Percentiles rank a stretch among this genome's conserved stretches.
Evolutionary conservation across 495 filamentous ascomycete species (phyloP).

Genomic region (Penicillium coprophilum): DNA sequence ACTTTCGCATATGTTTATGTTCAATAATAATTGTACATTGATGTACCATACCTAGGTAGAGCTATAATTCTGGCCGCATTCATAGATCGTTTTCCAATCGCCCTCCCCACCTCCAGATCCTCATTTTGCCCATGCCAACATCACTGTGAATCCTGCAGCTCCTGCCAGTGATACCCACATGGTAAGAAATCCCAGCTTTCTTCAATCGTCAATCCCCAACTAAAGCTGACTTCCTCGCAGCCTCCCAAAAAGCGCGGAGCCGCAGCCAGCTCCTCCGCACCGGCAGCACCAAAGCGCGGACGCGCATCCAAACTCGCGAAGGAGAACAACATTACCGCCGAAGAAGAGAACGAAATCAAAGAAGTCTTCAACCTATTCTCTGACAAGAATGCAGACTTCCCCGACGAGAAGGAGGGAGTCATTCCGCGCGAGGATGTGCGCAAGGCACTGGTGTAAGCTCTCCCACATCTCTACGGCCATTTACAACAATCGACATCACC

Average conservation of each 20-base stretch:
- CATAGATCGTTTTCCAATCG: constrained; percentile 2
- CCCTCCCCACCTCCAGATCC: constrained; percentile 8
- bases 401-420: constrained; percentile 68
- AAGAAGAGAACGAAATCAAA: constrained; percentile 84
- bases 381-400: constrained; percentile 53
- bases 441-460: constrained; percentile 73
- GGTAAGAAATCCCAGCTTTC: background rate
- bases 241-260: constrained; percentile 44
- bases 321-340: constrained; percentile 77
- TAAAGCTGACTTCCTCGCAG: constrained; percentile 19
- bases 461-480: background rate
- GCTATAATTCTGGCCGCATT: background rate
- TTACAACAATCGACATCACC: background rate
- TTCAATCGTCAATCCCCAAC: background rate
- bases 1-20: background rate
- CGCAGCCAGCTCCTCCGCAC: constrained; percentile 27
- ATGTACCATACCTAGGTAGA: too few relatives aligned
- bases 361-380: constrained; percentile 87
- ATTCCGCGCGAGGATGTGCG: constrained; percentile 76
- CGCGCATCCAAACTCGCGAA: constrained; percentile 82
- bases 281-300: constrained; percentile 43
- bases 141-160: background rate
- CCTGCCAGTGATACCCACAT: background rate
- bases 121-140: background rate
- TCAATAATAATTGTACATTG: background rate